Evolutionary conservation across 2,329 filamentous ascomycete genomes (phyloP).

Genomic region (Pseudopyrenochaeta lycopersici): DNA sequence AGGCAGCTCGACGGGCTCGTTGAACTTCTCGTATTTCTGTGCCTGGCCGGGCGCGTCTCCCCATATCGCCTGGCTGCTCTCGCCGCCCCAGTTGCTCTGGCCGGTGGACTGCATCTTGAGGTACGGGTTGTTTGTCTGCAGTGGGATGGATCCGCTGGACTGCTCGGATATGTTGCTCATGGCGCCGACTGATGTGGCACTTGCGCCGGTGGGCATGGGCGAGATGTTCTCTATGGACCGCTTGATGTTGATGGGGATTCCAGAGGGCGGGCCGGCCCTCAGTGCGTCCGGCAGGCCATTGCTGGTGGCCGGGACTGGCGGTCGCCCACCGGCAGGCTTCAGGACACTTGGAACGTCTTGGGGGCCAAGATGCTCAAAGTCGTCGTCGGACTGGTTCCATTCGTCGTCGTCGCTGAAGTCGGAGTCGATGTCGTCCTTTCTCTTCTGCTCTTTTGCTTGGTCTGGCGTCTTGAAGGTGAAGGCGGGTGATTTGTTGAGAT

Average conservation of each 20-base stretch:
- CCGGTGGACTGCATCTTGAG: constrained; percentile 50
- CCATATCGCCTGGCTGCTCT: constrained; percentile 52
- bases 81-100: constrained; percentile 44
- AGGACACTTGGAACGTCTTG: constrained; percentile 46
- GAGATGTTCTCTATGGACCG: constrained; percentile 36
- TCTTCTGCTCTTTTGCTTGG: constrained; percentile 33
- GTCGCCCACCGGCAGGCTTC: constrained; percentile 46
- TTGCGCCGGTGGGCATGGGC: constrained; percentile 41
- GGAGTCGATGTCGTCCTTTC: constrained; percentile 32
- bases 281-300: constrained; percentile 39
- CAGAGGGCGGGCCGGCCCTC: constrained; percentile 41
- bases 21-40: constrained; percentile 38
- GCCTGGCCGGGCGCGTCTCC: constrained; percentile 40
- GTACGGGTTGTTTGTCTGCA: constrained; percentile 57
- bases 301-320: constrained; percentile 23
- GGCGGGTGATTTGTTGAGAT: constrained; percentile 48
- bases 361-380: constrained; percentile 41
- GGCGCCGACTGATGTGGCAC: constrained; percentile 37
- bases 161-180: constrained; percentile 41
- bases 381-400: constrained; percentile 48
- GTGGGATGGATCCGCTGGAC: constrained; percentile 35
- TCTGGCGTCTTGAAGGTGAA: constrained; percentile 49
- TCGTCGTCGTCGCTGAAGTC: constrained; percentile 42
- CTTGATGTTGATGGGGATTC: constrained; percentile 36
- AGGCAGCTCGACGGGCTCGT: constrained; percentile 53